A percentile compares a stretch with the other conserved stretches of the same genome.
Conservation (phyloP, 768 basidiomycete genomes). For the Russula earlei region DNA sequence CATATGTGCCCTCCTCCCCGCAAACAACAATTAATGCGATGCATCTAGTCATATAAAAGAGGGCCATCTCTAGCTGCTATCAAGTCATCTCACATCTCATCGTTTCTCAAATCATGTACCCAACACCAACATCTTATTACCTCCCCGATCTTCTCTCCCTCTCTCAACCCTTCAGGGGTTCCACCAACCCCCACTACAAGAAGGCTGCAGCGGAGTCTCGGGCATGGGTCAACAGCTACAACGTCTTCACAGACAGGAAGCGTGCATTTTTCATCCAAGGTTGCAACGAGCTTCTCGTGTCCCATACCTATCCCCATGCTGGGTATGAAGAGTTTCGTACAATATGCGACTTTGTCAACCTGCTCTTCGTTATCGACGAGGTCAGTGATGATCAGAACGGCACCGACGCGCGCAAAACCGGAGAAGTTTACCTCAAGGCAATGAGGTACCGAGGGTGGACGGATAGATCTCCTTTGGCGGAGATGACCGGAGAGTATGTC, state of each 20-base stretch:
- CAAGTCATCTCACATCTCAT: neutral
- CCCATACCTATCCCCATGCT: slow-evolving; percentile 54
- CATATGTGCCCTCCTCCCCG: neutral
- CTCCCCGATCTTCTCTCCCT: slow-evolving; percentile 49
- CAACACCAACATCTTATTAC: slow-evolving; percentile 30
- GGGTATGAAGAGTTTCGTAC: slow-evolving; percentile 51
- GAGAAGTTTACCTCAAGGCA: slow-evolving; percentile 44
- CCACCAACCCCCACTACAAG: slow-evolving; percentile 50
- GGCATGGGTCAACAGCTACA: slow-evolving; percentile 56
- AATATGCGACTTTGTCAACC: slow-evolving; percentile 49
- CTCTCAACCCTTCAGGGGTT: slow-evolving; percentile 37
- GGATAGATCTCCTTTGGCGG: slow-evolving; percentile 47
- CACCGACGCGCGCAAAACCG: slow-evolving; percentile 45
- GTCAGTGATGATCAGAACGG: slow-evolving; percentile 61
- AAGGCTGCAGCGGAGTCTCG: slow-evolving; percentile 49
- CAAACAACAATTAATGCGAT: slow-evolving; percentile 5
- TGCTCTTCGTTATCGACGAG: slow-evolving; percentile 56
- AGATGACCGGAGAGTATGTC: slow-evolving; percentile 56
- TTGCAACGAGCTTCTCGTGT: slow-evolving; percentile 53
- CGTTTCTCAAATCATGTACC: neutral
- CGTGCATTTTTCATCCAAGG: slow-evolving; percentile 56
- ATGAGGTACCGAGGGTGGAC: slow-evolving; percentile 48
- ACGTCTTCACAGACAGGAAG: slow-evolving; percentile 52
- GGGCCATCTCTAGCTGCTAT: neutral
- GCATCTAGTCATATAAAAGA: slow-evolving; percentile 8